A percentile compares a stretch with the other conserved stretches of the same genome.
Evolutionary conservation across 31 red algal species (phyloP).

Genomic region (Odonthalia washingtoniensis): DNA sequence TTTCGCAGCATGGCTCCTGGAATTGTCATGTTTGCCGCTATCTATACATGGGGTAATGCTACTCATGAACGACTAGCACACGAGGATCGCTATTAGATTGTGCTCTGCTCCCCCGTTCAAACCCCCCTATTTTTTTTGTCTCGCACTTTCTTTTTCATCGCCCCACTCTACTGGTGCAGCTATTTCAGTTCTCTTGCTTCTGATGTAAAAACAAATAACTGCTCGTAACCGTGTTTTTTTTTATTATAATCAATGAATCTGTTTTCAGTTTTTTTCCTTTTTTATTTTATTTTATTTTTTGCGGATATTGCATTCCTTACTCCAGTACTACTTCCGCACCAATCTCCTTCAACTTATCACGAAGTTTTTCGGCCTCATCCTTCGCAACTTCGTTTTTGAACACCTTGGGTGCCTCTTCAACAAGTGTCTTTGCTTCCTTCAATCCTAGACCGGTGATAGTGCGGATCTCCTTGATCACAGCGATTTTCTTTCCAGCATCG

Average conservation of each 20-base stretch:
- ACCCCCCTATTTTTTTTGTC: too few relatives aligned
- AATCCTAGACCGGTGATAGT: slow-evolving; percentile 91
- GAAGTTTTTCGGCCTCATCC: slow-evolving; percentile 92
- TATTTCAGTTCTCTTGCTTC: too few relatives aligned
- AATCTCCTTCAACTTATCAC: slow-evolving; percentile 82
- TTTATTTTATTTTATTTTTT: not conserved
- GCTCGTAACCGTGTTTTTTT: too few relatives aligned
- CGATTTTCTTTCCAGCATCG: slow-evolving; percentile 97
- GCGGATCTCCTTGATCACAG: slow-evolving; percentile 98
- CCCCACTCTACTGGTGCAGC: too few relatives aligned
- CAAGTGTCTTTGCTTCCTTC: slow-evolving; percentile 97
- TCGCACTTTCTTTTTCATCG: too few relatives aligned
- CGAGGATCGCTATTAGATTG: slow-evolving; percentile 85
- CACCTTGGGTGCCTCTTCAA: slow-evolving; percentile 97
- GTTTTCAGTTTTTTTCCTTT: too few relatives aligned
- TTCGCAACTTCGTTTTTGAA: slow-evolving; percentile 92
- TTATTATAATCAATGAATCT: too few relatives aligned
- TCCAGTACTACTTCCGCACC: slow-evolving; percentile 87
- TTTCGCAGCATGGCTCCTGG: slow-evolving; percentile 76
- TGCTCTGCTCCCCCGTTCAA: too few relatives aligned
- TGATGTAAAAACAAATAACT: too few relatives aligned
- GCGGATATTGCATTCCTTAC: slow-evolving; percentile 41
- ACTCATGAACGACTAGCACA: slow-evolving; percentile 77
- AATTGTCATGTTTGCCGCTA: slow-evolving; percentile 76
- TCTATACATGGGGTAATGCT: slow-evolving; percentile 80